These are phyloP conservation scores for Monascus ruber DNA, from an alignment of 2,329 filamentous ascomycete species.

Conservation along the genomic window DNA sequence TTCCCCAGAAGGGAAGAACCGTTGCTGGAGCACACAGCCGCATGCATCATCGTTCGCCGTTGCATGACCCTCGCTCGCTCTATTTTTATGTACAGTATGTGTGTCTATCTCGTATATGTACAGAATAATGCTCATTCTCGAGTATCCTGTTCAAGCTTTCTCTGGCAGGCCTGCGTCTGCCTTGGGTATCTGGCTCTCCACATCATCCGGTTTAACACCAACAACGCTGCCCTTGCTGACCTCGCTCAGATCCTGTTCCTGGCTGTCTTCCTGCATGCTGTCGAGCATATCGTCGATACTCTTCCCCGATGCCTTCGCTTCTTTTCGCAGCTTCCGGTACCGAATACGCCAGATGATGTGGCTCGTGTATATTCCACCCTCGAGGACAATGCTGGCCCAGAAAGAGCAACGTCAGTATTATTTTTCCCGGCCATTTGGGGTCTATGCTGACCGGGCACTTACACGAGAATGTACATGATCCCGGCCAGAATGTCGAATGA, in stretches of 20 bases:
- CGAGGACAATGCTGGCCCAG: constrained; percentile 40
- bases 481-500: constrained; percentile 52
- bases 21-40: no score
- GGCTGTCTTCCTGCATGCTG: no score
- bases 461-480: constrained; percentile 50
- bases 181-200: constrained; percentile 1
- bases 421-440: no score
- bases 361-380: constrained; percentile 49
- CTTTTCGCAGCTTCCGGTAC: constrained; percentile 40
- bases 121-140: no score
- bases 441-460: constrained; percentile 14
- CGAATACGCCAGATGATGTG: constrained; percentile 50
- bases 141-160: no score
- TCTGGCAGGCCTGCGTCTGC: not conserved
- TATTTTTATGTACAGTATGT: no score
- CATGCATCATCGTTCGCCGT: no score
- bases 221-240: no score
- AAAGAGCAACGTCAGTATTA: not conserved
- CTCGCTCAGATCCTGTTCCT: no score
- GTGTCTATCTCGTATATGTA: no score
- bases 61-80: no score
- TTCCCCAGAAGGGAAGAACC: no score
- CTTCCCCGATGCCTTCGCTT: constrained; percentile 41
- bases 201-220: not conserved
- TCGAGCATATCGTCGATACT: constrained; percentile 45